Evolutionary conservation across 371 early-diverging fungal genomes (phyloP).

Genomic region (Quaeritorhiza haematococci): DNA sequence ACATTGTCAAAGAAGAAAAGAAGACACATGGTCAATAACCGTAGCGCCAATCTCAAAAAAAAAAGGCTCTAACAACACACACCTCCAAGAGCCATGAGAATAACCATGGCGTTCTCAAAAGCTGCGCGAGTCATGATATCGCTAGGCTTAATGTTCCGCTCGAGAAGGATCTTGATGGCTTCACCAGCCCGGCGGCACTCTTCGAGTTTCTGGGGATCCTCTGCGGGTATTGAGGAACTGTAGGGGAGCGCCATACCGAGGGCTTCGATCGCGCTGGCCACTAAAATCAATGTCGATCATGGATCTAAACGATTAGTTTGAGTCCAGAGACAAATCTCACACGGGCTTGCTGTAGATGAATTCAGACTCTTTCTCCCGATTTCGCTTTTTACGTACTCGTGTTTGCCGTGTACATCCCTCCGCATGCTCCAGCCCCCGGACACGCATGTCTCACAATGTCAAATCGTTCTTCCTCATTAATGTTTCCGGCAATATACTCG

Average conservation of each 20-base stretch:
- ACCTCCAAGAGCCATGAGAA: slow-evolving; percentile 89
- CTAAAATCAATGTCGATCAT: slow-evolving; percentile 24
- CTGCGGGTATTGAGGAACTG: slow-evolving; percentile 88
- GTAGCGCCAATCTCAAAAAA: neutral
- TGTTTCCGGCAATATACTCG: slow-evolving; percentile 80
- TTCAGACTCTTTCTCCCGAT: neutral
- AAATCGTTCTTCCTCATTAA: slow-evolving; percentile 75
- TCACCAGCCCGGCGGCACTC: slow-evolving; percentile 82
- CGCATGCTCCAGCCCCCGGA: slow-evolving; percentile 96
- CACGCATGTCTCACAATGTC: slow-evolving; percentile 87
- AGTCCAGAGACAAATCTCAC: too few species aligned
- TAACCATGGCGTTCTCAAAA: slow-evolving; percentile 90
- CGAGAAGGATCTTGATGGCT: slow-evolving; percentile 79
- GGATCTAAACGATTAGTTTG: neutral
- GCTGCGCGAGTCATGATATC: slow-evolving; percentile 92
- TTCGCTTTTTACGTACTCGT: slow-evolving; percentile 60
- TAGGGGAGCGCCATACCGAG: slow-evolving; percentile 95
- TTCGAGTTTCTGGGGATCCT: slow-evolving; percentile 72
- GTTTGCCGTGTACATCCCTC: slow-evolving; percentile 97
- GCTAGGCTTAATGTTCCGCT: slow-evolving; percentile 81
- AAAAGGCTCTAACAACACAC: neutral
- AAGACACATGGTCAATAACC: neutral
- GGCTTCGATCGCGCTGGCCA: slow-evolving; percentile 93
- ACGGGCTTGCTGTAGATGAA: neutral
- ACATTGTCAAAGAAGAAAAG: neutral